Percentiles rank a stretch among this genome's conserved stretches.
These are phyloP conservation scores for Wickerhamiella azymoides DNA, from an alignment of 805 yeast genomes.

Conservation along the genomic window DNA sequence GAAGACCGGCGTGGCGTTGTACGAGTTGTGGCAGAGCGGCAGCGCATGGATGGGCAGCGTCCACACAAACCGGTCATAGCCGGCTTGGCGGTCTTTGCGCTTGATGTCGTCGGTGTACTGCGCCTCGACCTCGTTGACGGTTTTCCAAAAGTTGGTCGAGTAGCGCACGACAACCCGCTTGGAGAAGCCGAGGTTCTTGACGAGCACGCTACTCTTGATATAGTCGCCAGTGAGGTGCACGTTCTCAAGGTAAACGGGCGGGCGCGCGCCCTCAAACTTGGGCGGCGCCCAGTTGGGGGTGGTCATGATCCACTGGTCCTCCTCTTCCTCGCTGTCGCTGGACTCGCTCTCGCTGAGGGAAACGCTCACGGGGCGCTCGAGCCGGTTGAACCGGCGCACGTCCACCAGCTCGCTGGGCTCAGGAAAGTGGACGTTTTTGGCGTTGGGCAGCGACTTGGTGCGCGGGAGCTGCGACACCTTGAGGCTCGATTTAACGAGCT, in stretches of 20 bases:
- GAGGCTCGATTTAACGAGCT: slow-evolving; percentile 61
- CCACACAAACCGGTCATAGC: slow-evolving; percentile 55
- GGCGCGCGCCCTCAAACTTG: slow-evolving; percentile 15
- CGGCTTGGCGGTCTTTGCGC: slow-evolving; percentile 19
- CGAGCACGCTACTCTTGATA: slow-evolving; percentile 64
- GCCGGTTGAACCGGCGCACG: slow-evolving; percentile 55
- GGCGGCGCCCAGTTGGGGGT: slow-evolving; percentile 23
- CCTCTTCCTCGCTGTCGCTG: slow-evolving; percentile 33
- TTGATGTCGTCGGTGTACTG: slow-evolving; percentile 40
- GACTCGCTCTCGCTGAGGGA: slow-evolving; percentile 35
- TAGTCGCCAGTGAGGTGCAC: slow-evolving; percentile 45
- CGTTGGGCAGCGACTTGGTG: slow-evolving; percentile 27
- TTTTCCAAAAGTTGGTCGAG: slow-evolving; percentile 66
- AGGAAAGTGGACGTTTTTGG: slow-evolving; percentile 66
- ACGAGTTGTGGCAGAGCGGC: slow-evolving; percentile 18
- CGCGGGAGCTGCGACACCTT: slow-evolving; percentile 31
- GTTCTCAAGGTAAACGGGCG: slow-evolving; percentile 49
- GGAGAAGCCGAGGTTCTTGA: slow-evolving; percentile 54
- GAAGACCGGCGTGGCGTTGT: slow-evolving; percentile 25
- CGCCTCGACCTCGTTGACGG: slow-evolving; percentile 57
- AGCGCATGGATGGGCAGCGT: slow-evolving; percentile 32
- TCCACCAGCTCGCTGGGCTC: slow-evolving; percentile 32
- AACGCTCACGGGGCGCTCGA: slow-evolving; percentile 66
- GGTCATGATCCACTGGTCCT: slow-evolving; percentile 24
- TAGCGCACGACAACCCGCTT: slow-evolving; percentile 60